A percentile compares a stretch with the other conserved stretches of the same genome.
Evolutionary conservation across 106 monocot species (phyloP).

Genomic region (Gastrodia elata): DNA sequence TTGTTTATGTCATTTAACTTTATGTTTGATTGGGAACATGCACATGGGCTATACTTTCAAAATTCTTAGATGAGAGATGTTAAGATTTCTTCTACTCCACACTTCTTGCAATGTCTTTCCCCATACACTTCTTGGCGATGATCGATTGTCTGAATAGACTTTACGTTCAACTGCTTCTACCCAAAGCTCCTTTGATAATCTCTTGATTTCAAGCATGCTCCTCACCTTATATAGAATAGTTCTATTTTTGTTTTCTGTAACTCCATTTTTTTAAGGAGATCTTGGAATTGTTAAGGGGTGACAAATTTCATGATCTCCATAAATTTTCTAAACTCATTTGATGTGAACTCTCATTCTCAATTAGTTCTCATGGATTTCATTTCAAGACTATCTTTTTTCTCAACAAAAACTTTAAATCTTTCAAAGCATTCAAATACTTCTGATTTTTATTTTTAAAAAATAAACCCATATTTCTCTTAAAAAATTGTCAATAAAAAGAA

Average conservation of each 20-base stretch:
- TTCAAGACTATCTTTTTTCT: constrained; percentile 2
- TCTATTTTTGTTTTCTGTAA: not conserved
- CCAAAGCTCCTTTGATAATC: too few species aligned
- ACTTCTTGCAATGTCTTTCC: too few species aligned
- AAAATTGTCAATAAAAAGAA: constrained; percentile 15
- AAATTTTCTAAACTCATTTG: constrained; percentile 2
- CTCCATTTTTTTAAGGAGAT: not conserved
- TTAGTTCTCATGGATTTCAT: not conserved
- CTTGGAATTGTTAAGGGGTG: not conserved
- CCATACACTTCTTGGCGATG: too few species aligned
- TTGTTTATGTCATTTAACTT: too few species aligned
- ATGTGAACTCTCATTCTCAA: not conserved
- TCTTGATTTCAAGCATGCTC: too few species aligned
- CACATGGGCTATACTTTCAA: too few species aligned
- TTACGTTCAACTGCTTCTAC: too few species aligned
- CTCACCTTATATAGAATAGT: too few species aligned
- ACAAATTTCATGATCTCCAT: not conserved
- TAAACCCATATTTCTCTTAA: not conserved
- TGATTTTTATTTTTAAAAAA: constrained; percentile 5
- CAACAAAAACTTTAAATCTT: not conserved
- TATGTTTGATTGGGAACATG: too few species aligned
- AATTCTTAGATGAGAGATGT: too few species aligned
- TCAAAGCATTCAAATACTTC: not conserved
- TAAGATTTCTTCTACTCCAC: too few species aligned
- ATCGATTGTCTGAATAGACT: too few species aligned